These are phyloP conservation scores for Cercis canadensis DNA, from an alignment of 306 rosid species.

Conservation along the genomic window DNA sequence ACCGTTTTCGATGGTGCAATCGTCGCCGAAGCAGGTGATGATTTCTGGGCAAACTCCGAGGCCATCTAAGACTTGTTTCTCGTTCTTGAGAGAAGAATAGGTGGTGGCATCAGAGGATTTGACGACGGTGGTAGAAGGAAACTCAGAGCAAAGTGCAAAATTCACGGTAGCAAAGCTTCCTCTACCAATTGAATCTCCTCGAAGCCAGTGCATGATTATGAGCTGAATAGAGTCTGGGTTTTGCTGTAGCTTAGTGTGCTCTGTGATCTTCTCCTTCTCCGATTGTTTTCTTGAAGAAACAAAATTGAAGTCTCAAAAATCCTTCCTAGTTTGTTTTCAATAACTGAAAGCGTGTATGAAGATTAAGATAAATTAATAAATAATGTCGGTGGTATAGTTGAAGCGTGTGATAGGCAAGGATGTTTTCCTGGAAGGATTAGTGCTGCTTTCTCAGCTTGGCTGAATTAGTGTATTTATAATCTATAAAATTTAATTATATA, in stretches of 20 bases:
- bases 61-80: slow-evolving; percentile 59
- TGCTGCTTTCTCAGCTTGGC: too few relatives aligned
- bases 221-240: not conserved
- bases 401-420: slow-evolving; percentile 79
- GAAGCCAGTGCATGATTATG: slow-evolving; percentile 74
- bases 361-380: not conserved
- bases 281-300: slow-evolving; percentile 26
- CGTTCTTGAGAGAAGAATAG: slow-evolving; percentile 65
- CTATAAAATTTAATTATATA: too few relatives aligned
- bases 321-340: not conserved
- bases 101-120: slow-evolving; percentile 52
- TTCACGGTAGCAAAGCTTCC: slow-evolving; percentile 83
- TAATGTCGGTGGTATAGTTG: slow-evolving; percentile 14
- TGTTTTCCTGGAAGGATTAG: too few relatives aligned
- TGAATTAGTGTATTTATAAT: too few relatives aligned
- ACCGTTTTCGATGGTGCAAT: slow-evolving; percentile 60
- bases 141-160: slow-evolving; percentile 33
- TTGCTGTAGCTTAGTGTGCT: not conserved
- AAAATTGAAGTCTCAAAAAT: not conserved
- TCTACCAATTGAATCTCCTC: slow-evolving; percentile 71
- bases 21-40: slow-evolving; percentile 63
- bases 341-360: slow-evolving; percentile 10
- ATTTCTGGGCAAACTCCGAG: slow-evolving; percentile 61
- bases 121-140: slow-evolving; percentile 60
- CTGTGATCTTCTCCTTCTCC: not conserved